phyloP scores from a whole-genome alignment of 805 yeast genomes.

The Pichia cephalocereana region DNA sequence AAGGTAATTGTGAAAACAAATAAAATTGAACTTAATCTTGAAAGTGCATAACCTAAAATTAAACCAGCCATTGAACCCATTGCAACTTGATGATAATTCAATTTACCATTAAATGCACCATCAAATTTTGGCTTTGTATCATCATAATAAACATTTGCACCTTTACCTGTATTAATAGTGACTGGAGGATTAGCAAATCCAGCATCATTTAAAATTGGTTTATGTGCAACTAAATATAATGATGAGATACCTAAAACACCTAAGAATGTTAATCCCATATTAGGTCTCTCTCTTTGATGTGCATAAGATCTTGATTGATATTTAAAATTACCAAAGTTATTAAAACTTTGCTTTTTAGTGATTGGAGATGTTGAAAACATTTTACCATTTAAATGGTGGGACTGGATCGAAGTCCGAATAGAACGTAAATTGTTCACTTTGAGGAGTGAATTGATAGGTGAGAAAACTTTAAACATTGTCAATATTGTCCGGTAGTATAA shows the following conservation, averaged over 20 bases:
- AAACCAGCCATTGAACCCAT: slow-evolving; percentile 57
- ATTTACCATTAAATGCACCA: slow-evolving; percentile 34
- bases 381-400: background rate
- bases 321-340: background rate
- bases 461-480: background rate
- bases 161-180: background rate
- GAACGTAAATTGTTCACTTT: background rate
- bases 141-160: slow-evolving; percentile 3
- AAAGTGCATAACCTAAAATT: slow-evolving; percentile 48
- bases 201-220: slow-evolving; percentile 17
- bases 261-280: slow-evolving; percentile 8
- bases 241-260: slow-evolving; percentile 17
- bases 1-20: slow-evolving; percentile 41
- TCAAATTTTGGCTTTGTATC: slow-evolving; percentile 19
- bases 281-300: slow-evolving; percentile 2
- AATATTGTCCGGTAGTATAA: background rate
- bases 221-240: slow-evolving; percentile 10
- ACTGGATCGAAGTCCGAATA: slow-evolving; percentile 6
- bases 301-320: background rate
- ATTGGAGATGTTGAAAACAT: background rate
- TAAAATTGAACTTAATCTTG: slow-evolving; percentile 47
- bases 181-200: slow-evolving; percentile 3
- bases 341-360: background rate
- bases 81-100: slow-evolving; percentile 54
- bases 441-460: background rate